A percentile compares a stretch with the other conserved stretches of the same genome.
These are phyloP conservation scores for Barnettozyma wickerhamii DNA, from an alignment of 805 yeast genomes.

Conservation along the genomic window DNA sequence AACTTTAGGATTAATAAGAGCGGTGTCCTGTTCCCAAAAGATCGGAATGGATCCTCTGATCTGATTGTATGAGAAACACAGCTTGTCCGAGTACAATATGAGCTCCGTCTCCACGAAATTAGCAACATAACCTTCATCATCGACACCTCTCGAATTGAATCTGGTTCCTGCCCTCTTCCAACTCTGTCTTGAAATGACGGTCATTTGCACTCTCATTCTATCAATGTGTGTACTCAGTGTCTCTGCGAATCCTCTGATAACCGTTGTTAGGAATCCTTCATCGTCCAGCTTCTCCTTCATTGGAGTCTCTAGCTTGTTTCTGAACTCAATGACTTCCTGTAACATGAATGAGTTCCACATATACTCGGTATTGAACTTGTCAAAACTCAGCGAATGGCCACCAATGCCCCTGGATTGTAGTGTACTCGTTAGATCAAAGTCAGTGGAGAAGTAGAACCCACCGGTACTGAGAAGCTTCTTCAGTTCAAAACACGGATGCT, in stretches of 20 bases:
- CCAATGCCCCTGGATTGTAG: constrained; percentile 71
- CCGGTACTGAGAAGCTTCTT: constrained; percentile 79
- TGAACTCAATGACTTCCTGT: constrained; percentile 71
- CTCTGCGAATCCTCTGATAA: constrained; percentile 92
- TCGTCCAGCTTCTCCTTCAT: constrained; percentile 62
- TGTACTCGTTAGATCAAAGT: constrained; percentile 87
- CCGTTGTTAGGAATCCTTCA: constrained; percentile 83
- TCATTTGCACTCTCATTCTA: constrained; percentile 43
- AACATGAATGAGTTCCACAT: constrained; percentile 97
- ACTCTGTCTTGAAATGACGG: constrained; percentile 90
- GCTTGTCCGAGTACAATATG: constrained; percentile 50
- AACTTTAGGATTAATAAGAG: constrained; percentile 86
- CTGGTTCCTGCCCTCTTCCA: constrained; percentile 98
- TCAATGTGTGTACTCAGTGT: constrained; percentile 46
- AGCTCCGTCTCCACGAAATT: constrained; percentile 94
- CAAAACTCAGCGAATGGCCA: constrained; percentile 42
- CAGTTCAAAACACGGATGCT: constrained; percentile 75
- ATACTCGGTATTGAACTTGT: constrained; percentile 72
- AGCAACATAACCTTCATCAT: constrained; percentile 93
- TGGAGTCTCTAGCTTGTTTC: constrained; percentile 61
- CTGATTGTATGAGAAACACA: constrained; percentile 75
- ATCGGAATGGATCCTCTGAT: constrained; percentile 95
- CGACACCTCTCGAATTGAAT: constrained; percentile 91
- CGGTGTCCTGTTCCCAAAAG: constrained; percentile 97
- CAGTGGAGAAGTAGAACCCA: constrained; percentile 86